phyloP scores from a whole-genome alignment of 108 stramenopile species.

The Cyclotella kingstonii region DNA sequence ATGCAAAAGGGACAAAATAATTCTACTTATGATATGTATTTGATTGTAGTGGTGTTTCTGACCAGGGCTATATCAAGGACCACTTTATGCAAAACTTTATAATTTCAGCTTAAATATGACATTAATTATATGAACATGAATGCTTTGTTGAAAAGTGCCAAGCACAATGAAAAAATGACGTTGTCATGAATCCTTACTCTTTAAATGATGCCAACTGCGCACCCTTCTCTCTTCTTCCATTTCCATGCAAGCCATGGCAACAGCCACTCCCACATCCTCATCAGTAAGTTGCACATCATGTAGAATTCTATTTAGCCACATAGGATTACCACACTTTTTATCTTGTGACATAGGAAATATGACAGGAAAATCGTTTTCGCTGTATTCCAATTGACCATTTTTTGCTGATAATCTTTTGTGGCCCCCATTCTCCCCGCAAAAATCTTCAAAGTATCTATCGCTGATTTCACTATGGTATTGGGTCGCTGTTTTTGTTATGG shows the following conservation, averaged over 20 bases:
- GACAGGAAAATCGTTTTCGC: not conserved
- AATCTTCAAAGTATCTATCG: not conserved
- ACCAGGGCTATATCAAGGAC: too few relatives aligned
- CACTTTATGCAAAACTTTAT: too few relatives aligned
- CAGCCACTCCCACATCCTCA: constrained; percentile 28
- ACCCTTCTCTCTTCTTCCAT: constrained; percentile 37
- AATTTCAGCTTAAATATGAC: too few relatives aligned
- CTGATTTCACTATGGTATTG: not conserved
- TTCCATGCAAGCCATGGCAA: constrained; percentile 34
- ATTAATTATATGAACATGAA: too few relatives aligned
- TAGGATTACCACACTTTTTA: constrained; percentile 9
- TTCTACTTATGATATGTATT: too few relatives aligned
- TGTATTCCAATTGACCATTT: not conserved
- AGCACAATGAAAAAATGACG: not conserved
- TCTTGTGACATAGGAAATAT: constrained; percentile 23
- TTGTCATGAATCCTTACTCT: not conserved
- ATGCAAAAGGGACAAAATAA: too few relatives aligned
- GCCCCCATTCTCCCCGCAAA: not conserved
- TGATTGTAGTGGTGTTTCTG: too few relatives aligned
- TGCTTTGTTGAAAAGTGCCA: too few relatives aligned
- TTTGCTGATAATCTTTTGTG: not conserved
- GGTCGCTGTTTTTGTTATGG: not conserved
- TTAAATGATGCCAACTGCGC: not conserved
- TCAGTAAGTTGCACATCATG: constrained; percentile 22
- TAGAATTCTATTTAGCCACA: constrained; percentile 37